A percentile compares a stretch with the other conserved stretches of the same genome.
These are phyloP conservation scores for Globomyces pollinis-pini DNA, from an alignment of 192 early-diverging fungal genomes.

Conservation along the genomic window DNA sequence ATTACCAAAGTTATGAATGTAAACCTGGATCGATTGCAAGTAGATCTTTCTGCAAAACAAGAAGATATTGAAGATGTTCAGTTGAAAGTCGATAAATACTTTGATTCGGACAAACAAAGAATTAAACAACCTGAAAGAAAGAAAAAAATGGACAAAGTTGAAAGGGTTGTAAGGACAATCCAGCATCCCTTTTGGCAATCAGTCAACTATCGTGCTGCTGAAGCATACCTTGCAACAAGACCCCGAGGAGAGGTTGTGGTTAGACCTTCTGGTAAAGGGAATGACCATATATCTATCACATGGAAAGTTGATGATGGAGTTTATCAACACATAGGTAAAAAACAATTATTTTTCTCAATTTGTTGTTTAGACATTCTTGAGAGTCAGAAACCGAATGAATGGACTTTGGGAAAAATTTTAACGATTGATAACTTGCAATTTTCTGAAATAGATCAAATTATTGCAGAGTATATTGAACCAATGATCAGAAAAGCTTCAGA, in stretches of 20 bases:
- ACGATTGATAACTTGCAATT: slow-evolving; percentile 62
- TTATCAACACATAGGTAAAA: slow-evolving; percentile 76
- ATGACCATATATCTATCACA: slow-evolving; percentile 82
- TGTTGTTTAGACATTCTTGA: slow-evolving; percentile 61
- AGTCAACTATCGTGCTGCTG: slow-evolving; percentile 63
- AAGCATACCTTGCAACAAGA: slow-evolving; percentile 58
- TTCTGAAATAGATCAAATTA: slow-evolving; percentile 85
- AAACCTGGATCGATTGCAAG: slow-evolving; percentile 66
- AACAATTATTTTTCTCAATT: too few species aligned
- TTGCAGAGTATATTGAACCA: slow-evolving; percentile 83
- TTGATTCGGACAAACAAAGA: slow-evolving; percentile 39
- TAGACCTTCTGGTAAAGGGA: slow-evolving; percentile 82
- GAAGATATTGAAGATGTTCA: slow-evolving; percentile 38
- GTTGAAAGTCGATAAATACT: slow-evolving; percentile 49
- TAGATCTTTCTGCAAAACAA: slow-evolving; percentile 65
- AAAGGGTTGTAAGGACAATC: slow-evolving; percentile 52
- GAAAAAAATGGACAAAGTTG: slow-evolving; percentile 2
- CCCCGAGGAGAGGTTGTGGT: slow-evolving; percentile 72
- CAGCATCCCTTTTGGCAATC: slow-evolving; percentile 81
- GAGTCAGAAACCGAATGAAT: slow-evolving; percentile 61
- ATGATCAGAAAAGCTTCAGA: slow-evolving; percentile 65
- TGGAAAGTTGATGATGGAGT: slow-evolving; percentile 84
- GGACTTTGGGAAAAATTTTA: slow-evolving; percentile 59
- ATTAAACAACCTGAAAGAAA: slow-evolving; percentile 5
- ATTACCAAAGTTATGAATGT: slow-evolving; percentile 70